phyloP scores from a whole-genome alignment of 805 yeast species.

The Pichia kluyveri region DNA sequence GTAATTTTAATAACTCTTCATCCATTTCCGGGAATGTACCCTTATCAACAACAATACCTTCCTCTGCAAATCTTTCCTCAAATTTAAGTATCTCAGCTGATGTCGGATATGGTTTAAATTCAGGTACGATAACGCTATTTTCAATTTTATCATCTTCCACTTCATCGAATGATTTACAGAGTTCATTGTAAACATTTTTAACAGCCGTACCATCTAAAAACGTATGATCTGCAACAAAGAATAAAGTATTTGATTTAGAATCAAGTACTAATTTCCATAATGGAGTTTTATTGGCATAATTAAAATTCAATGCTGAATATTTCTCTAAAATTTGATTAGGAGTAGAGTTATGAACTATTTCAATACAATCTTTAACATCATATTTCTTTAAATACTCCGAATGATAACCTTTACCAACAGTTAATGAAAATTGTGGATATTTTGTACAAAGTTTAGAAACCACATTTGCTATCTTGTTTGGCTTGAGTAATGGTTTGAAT shows the following conservation, averaged over 20 bases:
- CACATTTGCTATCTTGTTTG: background rate
- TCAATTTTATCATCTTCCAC: background rate
- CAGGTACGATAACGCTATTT: background rate
- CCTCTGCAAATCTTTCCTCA: background rate
- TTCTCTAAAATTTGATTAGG: background rate
- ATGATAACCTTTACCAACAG: background rate
- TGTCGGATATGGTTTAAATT: background rate
- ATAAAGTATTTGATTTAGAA: slow-evolving; percentile 1
- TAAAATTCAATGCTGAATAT: slow-evolving; percentile 3
- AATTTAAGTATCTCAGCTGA: background rate
- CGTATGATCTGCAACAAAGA: slow-evolving; percentile 7
- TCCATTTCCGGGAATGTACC: background rate
- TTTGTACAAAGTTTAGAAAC: background rate
- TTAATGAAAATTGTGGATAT: slow-evolving; percentile 8
- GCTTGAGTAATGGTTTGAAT: background rate
- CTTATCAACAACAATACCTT: no score
- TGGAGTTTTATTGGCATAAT: slow-evolving; percentile 1
- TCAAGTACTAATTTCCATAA: slow-evolving; percentile 6
- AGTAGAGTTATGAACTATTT: background rate
- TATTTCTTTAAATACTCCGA: background rate
- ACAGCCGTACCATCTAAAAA: slow-evolving; percentile 11
- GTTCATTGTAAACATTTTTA: slow-evolving; percentile 4
- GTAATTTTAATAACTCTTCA: background rate
- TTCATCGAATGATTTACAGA: background rate
- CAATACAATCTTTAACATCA: background rate